Percentiles rank a stretch among this genome's conserved stretches.
phyloP scores from a whole-genome alignment of 139 green algal genomes.

The Micractinium sp. region DNA sequence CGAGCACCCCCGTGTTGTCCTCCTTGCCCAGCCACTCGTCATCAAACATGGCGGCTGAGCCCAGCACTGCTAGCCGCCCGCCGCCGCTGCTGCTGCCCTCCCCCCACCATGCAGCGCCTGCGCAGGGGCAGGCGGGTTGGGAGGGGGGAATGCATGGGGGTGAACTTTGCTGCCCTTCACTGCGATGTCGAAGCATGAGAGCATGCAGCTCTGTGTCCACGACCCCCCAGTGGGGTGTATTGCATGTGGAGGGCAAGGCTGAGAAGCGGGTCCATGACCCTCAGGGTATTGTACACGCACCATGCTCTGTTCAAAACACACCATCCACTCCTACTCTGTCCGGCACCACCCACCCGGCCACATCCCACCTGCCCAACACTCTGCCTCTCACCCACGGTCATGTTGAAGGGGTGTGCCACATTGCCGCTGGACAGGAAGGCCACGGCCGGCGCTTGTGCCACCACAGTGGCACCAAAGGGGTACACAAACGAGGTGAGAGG shows the following conservation, averaged over 20 bases:
- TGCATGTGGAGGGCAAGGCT: too few relatives aligned
- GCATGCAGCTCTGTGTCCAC: background rate
- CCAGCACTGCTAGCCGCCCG: conserved; percentile 76
- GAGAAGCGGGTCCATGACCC: too few relatives aligned
- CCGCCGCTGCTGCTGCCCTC: conserved; percentile 29
- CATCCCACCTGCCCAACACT: background rate
- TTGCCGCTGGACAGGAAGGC: conserved; percentile 79
- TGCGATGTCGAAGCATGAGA: background rate
- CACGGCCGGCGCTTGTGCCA: conserved; percentile 73
- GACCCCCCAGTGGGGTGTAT: too few relatives aligned
- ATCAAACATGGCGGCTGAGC: conserved; percentile 76
- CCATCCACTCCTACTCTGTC: background rate
- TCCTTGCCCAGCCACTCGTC: conserved; percentile 91
- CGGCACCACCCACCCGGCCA: too few relatives aligned
- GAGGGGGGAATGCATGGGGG: background rate
- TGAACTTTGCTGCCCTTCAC: background rate
- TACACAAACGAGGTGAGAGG: conserved; percentile 67
- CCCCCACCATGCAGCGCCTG: conserved; percentile 70
- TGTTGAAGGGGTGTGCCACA: conserved; percentile 82
- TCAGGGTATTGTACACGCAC: too few relatives aligned
- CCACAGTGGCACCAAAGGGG: conserved; percentile 79
- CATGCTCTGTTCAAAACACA: too few relatives aligned
- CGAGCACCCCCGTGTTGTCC: conserved; percentile 79
- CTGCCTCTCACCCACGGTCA: conserved; percentile 56
- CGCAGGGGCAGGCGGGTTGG: too few relatives aligned